Conservation (phyloP, 805 yeast species). For the Zygoascus biomembranicola region DNA sequence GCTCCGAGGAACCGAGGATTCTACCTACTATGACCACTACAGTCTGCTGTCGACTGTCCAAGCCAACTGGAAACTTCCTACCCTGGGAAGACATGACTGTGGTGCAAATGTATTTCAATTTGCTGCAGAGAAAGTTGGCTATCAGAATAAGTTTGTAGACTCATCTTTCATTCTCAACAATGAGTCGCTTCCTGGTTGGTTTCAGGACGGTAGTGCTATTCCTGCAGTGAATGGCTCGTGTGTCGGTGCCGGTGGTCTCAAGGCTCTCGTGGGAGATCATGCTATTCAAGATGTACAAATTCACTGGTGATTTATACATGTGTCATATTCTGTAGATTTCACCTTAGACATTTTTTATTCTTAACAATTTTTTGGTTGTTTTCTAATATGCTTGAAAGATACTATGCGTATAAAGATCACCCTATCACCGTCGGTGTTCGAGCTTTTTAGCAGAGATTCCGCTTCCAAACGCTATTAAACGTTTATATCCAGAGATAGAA, state of each 20-base stretch:
- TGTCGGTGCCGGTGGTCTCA: neutral
- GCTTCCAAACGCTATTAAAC: too few species aligned
- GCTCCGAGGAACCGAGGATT: conserved; percentile 37
- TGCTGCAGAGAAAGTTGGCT: conserved; percentile 31
- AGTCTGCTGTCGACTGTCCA: conserved; percentile 41
- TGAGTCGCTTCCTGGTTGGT: conserved; percentile 9
- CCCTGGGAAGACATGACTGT: conserved; percentile 44
- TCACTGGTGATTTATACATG: too few species aligned
- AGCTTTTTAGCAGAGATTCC: too few species aligned
- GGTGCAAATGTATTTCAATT: conserved; percentile 40
- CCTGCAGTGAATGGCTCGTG: neutral
- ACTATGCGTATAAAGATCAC: too few species aligned
- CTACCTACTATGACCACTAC: conserved; percentile 45
- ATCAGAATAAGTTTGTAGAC: conserved; percentile 12
- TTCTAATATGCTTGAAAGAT: too few species aligned
- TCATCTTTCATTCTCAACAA: conserved; percentile 8
- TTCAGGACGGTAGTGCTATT: neutral
- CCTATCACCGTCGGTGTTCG: too few species aligned
- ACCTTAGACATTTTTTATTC: too few species aligned
- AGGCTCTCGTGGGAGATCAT: neutral
- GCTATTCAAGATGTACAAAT: neutral
- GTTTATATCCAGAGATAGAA: too few species aligned
- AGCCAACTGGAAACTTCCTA: conserved; percentile 43
- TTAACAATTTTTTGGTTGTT: too few species aligned
- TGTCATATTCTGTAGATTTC: too few species aligned